Conservation (phyloP, 129 eudicot species). For the Pseudognaphalium luteoalbum region DNA sequence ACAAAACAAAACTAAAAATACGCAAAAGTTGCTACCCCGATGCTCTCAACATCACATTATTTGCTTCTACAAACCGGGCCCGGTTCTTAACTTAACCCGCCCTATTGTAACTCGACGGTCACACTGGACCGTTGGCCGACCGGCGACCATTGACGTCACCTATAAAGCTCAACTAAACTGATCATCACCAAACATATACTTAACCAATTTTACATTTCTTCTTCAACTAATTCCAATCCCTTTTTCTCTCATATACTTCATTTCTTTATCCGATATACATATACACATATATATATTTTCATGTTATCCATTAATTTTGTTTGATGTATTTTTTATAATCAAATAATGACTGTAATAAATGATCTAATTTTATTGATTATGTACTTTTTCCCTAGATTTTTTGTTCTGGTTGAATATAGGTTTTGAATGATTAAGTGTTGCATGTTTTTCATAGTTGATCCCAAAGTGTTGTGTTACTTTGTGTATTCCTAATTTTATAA, state of each 20-base stretch:
- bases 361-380: neutral
- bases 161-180: constrained; percentile 21
- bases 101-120: neutral
- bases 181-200: neutral
- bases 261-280: constrained; percentile 8
- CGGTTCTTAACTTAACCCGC: neutral
- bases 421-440: neutral
- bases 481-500: constrained; percentile 2
- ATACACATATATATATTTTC: neutral
- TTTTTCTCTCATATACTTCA: neutral
- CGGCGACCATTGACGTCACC: constrained; percentile 23
- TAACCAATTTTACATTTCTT: neutral
- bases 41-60: too few relatives aligned
- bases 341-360: neutral
- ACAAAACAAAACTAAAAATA: too few relatives aligned
- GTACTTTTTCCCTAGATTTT: constrained; percentile 8
- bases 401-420: neutral
- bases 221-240: constrained; percentile 10
- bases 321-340: neutral
- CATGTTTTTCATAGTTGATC: neutral
- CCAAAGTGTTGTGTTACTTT: constrained; percentile 7
- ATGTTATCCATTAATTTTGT: neutral
- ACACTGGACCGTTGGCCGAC: constrained; percentile 24
- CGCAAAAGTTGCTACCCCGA: too few relatives aligned
- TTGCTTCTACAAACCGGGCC: neutral